Evolutionary conservation across 2,329 filamentous ascomycete species (phyloP).

Genomic region (Achaetomium macrosporum): DNA sequence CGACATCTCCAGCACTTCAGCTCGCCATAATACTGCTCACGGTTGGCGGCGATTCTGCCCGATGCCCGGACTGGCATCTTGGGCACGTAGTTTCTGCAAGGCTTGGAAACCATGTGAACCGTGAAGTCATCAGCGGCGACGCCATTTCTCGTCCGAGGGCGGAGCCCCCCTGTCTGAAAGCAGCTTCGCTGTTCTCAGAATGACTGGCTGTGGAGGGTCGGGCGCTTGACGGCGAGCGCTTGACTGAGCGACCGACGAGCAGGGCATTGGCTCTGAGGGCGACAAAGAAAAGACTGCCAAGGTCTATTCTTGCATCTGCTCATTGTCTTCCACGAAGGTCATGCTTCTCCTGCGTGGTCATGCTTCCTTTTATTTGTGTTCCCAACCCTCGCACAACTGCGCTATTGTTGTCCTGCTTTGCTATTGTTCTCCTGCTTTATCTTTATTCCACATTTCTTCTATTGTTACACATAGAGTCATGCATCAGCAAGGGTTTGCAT

Average conservation of each 20-base stretch:
- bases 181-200: slow-evolving; percentile 18
- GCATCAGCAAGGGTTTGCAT: slow-evolving; percentile 6
- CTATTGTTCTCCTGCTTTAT: slow-evolving; percentile 16
- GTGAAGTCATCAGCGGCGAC: no score
- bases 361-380: slow-evolving; percentile 12
- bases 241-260: slow-evolving; percentile 14
- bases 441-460: slow-evolving; percentile 6
- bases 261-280: slow-evolving; percentile 13
- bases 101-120: no score
- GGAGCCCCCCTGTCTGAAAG: slow-evolving; percentile 18
- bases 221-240: slow-evolving; percentile 22
- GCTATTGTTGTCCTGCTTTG: slow-evolving; percentile 7
- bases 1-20: no score
- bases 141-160: neutral
- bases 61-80: no score
- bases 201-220: slow-evolving; percentile 25
- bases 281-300: slow-evolving; percentile 15
- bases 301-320: slow-evolving; percentile 12
- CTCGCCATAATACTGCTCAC: no score
- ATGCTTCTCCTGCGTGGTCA: slow-evolving; percentile 1
- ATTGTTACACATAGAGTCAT: slow-evolving; percentile 10
- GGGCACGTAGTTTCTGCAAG: neutral
- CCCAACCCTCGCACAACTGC: neutral
- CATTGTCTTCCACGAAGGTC: slow-evolving; percentile 5
- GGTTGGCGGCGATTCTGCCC: no score